Percentiles rank a stretch among this genome's conserved stretches.
Evolutionary conservation across 2,329 filamentous ascomycete genomes (phyloP).

Genomic region (Colletotrichum zoysiae): DNA sequence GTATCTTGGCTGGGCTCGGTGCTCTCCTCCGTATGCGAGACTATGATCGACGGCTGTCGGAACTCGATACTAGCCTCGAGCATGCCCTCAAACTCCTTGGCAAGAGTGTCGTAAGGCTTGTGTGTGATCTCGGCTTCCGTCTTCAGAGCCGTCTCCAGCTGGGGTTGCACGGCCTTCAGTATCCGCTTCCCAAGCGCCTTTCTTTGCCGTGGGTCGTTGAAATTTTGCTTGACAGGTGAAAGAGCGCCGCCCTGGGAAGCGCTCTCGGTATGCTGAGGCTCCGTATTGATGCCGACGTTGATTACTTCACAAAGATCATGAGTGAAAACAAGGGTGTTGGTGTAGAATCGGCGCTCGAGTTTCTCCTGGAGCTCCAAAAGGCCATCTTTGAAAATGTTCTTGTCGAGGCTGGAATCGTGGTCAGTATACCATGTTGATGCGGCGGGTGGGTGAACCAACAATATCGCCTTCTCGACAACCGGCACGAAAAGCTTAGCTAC

Average conservation of each 20-base stretch:
- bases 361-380: slow-evolving; percentile 63
- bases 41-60: slow-evolving; percentile 56
- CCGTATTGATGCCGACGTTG: slow-evolving; percentile 62
- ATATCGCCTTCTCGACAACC: slow-evolving; percentile 82
- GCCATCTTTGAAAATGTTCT: slow-evolving; percentile 68
- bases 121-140: slow-evolving; percentile 86
- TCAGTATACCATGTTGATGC: slow-evolving; percentile 53
- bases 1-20: slow-evolving; percentile 59
- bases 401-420: slow-evolving; percentile 68
- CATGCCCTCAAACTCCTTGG: slow-evolving; percentile 80
- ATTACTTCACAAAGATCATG: slow-evolving; percentile 69
- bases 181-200: slow-evolving; percentile 91
- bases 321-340: slow-evolving; percentile 68
- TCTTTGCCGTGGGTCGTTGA: slow-evolving; percentile 80
- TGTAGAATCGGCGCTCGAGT: slow-evolving; percentile 69
- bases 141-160: slow-evolving; percentile 79
- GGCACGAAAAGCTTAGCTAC: slow-evolving; percentile 81
- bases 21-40: slow-evolving; percentile 52
- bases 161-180: slow-evolving; percentile 83
- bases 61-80: slow-evolving; percentile 76
- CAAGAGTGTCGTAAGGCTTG: slow-evolving; percentile 76
- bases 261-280: slow-evolving; percentile 48
- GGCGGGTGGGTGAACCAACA: slow-evolving; percentile 68
- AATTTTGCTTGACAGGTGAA: slow-evolving; percentile 65
- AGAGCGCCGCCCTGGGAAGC: slow-evolving; percentile 55